phyloP scores from a whole-genome alignment of 2,329 filamentous ascomycete species.

The Hypoxylon sp. region DNA sequence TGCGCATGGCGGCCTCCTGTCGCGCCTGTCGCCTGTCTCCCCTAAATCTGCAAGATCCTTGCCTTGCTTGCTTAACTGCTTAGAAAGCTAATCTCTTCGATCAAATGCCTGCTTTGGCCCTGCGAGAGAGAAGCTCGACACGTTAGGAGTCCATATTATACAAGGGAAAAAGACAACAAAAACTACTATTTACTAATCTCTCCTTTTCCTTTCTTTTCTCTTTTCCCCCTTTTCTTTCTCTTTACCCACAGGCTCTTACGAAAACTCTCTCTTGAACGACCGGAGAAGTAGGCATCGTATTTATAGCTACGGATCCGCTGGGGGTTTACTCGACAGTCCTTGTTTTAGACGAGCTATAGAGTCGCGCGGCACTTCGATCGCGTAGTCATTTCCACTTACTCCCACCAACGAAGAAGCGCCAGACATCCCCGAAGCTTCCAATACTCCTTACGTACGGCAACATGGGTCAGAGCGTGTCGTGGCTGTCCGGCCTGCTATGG shows the following conservation, averaged over 20 bases:
- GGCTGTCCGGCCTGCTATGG: constrained; percentile 79
- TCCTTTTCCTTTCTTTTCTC: background rate
- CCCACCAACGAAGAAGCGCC: constrained; percentile 8
- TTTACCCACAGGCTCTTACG: constrained; percentile 25
- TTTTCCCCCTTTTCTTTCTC: constrained; percentile 8
- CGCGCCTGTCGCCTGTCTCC: too few relatives aligned
- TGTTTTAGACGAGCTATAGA: constrained; percentile 19
- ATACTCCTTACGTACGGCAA: constrained; percentile 45
- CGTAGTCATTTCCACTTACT: constrained; percentile 18
- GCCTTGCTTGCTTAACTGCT: constrained; percentile 26
- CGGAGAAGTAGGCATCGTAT: background rate
- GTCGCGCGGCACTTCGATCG: constrained; percentile 18
- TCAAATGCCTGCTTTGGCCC: constrained; percentile 5
- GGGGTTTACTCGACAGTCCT: constrained; percentile 12
- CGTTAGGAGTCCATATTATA: background rate
- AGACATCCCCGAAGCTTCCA: constrained; percentile 2
- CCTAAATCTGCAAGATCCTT: constrained; percentile 20
- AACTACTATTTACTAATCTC: constrained; percentile 1
- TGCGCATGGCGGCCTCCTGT: too few relatives aligned
- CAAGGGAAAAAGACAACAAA: constrained; percentile 1
- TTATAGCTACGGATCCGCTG: background rate
- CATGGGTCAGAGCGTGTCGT: constrained; percentile 72
- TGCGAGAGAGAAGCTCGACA: constrained; percentile 23
- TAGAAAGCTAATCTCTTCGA: constrained; percentile 31
- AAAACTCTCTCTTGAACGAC: constrained; percentile 19